Evolutionary conservation across 2,329 filamentous ascomycete species (phyloP), one percentile per base, ranked within the genome.

Genomic region (Ceratocystis variospora): DNA sequence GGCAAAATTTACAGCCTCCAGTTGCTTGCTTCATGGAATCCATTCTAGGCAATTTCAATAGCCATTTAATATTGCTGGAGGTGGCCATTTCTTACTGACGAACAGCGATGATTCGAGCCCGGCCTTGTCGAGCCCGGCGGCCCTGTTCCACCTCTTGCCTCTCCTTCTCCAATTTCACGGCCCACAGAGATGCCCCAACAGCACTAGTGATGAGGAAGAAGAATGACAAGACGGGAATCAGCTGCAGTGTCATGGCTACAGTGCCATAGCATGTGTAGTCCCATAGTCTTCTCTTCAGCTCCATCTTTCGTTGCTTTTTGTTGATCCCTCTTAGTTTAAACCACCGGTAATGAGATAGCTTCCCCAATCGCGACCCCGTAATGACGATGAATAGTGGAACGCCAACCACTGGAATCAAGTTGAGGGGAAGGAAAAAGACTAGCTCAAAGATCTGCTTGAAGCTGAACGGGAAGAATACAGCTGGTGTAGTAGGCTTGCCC

Each of bases 191-290:
- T 55, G 89, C 87, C 1, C 93, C 94, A 22, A 86, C 84, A 0
- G 92, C 88, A 2, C 89, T 91, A 0, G 93, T 96, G 70, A 99
- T 77, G 48, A 97, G 80, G 74, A 97, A 96, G 73, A 97, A 86
- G 81, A 99, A 95, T n/a, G 89, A 95, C 62, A 96, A 76, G 12
- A 93, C 81, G 0, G 94, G 94, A 7, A 96, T 81, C n/a, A 97
- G 81, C 76, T 96, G 90, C 33, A 97, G 76, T 5, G 90, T 74
- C 77, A 96, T 84, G 62, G 91, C 89, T 3, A 94, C 81, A 0
- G 88, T 90, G 17, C 94, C 94, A 72, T 97, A 96, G 90, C 90
- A 96, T 15, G 90, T 87, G 73, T 96, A 97, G 68, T 94, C 89
- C 83, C 89, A 89, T 69, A 83, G 79, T 64, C 87, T 81, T 55